Conservation (phyloP, 768 basidiomycete genomes). For the Boletus reticuloceps region DNA sequence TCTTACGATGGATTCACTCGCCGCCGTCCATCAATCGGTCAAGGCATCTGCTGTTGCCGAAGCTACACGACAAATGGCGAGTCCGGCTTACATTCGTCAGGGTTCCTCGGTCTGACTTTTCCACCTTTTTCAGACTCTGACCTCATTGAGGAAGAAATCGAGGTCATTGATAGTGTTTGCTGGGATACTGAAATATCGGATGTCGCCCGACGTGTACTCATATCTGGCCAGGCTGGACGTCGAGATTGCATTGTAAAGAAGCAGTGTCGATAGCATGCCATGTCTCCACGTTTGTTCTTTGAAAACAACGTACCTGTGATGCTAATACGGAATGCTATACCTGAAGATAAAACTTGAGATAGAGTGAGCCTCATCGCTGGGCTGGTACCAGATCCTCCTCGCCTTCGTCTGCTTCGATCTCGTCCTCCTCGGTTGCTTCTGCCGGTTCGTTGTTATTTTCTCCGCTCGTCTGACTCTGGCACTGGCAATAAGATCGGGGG, state of each 20-base stretch:
- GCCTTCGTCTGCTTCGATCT: conserved; percentile 23
- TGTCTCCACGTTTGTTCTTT: neutral
- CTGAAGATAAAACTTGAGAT: neutral
- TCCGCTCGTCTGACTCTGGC: conserved; percentile 27
- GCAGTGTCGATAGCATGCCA: neutral
- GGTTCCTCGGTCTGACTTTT: conserved; percentile 9
- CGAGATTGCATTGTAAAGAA: conserved; percentile 54
- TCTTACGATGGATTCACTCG: conserved; percentile 90
- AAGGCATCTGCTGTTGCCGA: conserved; percentile 74
- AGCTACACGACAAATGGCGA: conserved; percentile 71
- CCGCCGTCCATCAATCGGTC: conserved; percentile 72
- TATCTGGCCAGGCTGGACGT: conserved; percentile 85
- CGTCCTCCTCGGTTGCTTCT: conserved; percentile 31
- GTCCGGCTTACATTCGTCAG: conserved; percentile 20
- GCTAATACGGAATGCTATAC: neutral
- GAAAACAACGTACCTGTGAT: conserved; percentile 18
- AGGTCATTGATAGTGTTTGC: conserved; percentile 87
- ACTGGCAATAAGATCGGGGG: conserved; percentile 4
- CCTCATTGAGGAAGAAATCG: conserved; percentile 71
- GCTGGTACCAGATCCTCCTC: conserved; percentile 28
- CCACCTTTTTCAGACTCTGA: conserved; percentile 51
- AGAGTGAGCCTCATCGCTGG: conserved; percentile 21
- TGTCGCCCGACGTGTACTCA: conserved; percentile 88
- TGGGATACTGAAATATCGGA: conserved; percentile 81
- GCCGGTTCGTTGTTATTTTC: conserved; percentile 21